phyloP scores from a whole-genome alignment of 179 eudicot species.

The Pouteria campechiana region DNA sequence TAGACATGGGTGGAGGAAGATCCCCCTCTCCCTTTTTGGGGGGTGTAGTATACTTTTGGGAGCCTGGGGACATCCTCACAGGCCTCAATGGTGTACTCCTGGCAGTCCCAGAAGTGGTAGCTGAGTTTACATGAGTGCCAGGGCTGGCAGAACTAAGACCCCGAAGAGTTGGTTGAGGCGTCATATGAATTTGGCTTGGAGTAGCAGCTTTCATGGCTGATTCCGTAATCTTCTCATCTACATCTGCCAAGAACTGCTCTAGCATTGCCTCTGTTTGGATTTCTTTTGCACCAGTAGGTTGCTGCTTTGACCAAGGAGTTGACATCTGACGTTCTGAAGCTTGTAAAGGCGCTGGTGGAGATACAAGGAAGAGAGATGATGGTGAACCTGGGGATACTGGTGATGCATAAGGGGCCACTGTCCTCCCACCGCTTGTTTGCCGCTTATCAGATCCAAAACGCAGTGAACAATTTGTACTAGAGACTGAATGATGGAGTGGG shows the following conservation, averaged over 20 bases:
- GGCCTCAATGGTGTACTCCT: slow-evolving; percentile 90
- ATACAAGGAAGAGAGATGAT: slow-evolving; percentile 36
- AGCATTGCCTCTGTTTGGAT: slow-evolving; percentile 67
- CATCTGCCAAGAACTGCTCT: slow-evolving; percentile 68
- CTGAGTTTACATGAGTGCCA: slow-evolving; percentile 36
- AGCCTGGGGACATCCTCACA: slow-evolving; percentile 89
- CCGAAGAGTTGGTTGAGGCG: slow-evolving; percentile 55
- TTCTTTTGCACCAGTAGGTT: slow-evolving; percentile 54
- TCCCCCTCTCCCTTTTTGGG: slow-evolving; percentile 95
- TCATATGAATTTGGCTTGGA: no score
- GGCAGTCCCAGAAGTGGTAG: slow-evolving; percentile 68
- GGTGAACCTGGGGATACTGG: slow-evolving; percentile 65
- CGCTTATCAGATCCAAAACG: slow-evolving; percentile 48
- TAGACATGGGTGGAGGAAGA: slow-evolving; percentile 86
- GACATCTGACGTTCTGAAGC: slow-evolving; percentile 40
- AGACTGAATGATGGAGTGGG: slow-evolving; percentile 60
- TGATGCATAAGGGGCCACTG: slow-evolving; percentile 32
- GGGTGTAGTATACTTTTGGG: slow-evolving; percentile 82
- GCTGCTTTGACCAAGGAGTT: slow-evolving; percentile 78
- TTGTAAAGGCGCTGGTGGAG: slow-evolving; percentile 45
- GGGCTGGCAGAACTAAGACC: slow-evolving; percentile 65
- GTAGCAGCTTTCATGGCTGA: slow-evolving; percentile 71
- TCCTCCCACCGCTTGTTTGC: slow-evolving; percentile 32
- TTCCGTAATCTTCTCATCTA: slow-evolving; percentile 65
- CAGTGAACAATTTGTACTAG: slow-evolving; percentile 30